A percentile compares a stretch with the other conserved stretches of the same genome.
Evolutionary conservation across 2,329 filamentous ascomycete species (phyloP).

Genomic region (Pyrenophora tritici-repentis): DNA sequence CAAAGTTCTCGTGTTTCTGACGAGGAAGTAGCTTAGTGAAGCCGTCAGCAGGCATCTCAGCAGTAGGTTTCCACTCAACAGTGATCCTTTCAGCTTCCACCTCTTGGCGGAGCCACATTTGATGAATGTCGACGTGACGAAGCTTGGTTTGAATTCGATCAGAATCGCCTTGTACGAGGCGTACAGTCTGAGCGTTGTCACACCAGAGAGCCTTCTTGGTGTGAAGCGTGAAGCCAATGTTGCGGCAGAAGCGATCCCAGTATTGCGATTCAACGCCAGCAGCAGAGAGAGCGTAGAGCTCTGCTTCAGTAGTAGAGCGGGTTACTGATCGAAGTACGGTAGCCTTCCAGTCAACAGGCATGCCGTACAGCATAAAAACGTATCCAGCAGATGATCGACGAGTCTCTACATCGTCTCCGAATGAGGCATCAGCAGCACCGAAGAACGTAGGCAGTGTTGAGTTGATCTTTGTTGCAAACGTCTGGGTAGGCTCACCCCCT

Average conservation of each 20-base stretch:
- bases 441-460: neutral
- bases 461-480: too few species aligned
- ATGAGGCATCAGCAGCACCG: neutral
- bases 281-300: neutral
- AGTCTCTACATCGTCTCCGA: neutral
- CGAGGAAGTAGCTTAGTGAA: neutral
- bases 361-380: neutral
- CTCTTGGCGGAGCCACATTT: neutral
- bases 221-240: neutral
- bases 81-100: neutral
- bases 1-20: neutral
- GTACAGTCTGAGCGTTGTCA: constrained; percentile 4
- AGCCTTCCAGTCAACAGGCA: neutral
- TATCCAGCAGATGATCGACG: neutral
- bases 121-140: neutral
- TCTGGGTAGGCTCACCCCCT: too few species aligned
- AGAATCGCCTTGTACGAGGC: neutral
- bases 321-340: neutral
- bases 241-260: neutral
- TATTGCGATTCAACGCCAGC: constrained; percentile 1
- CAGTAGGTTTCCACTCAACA: neutral
- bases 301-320: neutral
- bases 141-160: constrained; percentile 1
- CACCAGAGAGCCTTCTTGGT: neutral
- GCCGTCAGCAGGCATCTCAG: neutral